phyloP scores from a whole-genome alignment of 2,329 filamentous ascomycete genomes.

The Thielaviopsis euricoi region DNA sequence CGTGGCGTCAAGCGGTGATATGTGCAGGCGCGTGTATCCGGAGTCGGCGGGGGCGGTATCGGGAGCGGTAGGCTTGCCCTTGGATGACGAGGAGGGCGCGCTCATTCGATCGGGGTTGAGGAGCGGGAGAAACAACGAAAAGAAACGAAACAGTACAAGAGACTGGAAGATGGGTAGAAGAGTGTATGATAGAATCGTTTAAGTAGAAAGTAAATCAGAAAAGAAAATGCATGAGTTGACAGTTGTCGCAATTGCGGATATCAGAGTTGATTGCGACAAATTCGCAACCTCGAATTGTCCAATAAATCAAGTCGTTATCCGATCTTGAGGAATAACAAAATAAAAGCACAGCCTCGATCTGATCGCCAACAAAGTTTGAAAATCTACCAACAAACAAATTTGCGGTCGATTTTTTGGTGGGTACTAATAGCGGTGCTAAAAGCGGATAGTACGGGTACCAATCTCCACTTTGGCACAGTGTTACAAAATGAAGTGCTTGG shows the following conservation, averaged over 20 bases:
- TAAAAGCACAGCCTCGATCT: background rate
- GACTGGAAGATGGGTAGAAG: background rate
- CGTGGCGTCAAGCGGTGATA: constrained; percentile 66
- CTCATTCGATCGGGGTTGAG: constrained; percentile 1
- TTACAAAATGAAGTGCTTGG: too few relatives aligned
- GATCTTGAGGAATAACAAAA: background rate
- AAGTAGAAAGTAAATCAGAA: too few relatives aligned
- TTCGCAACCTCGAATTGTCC: too few relatives aligned
- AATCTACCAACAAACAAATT: background rate
- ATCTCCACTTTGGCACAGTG: background rate
- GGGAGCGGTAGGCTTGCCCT: constrained; percentile 2
- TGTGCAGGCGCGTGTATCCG: constrained; percentile 43
- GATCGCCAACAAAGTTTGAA: background rate
- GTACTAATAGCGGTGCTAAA: background rate
- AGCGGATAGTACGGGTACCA: background rate
- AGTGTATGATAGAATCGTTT: background rate
- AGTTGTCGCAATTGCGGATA: too few relatives aligned
- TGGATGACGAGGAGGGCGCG: constrained; percentile 2
- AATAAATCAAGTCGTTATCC: too few relatives aligned
- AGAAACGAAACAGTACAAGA: background rate
- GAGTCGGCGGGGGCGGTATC: constrained; percentile 5
- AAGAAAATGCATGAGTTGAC: too few relatives aligned
- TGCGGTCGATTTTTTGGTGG: background rate
- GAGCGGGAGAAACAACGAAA: background rate
- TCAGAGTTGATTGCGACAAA: too few relatives aligned